phyloP scores from a whole-genome alignment of 176 grass and related monocot genomes.

The Urochloa ruziziensis region DNA sequence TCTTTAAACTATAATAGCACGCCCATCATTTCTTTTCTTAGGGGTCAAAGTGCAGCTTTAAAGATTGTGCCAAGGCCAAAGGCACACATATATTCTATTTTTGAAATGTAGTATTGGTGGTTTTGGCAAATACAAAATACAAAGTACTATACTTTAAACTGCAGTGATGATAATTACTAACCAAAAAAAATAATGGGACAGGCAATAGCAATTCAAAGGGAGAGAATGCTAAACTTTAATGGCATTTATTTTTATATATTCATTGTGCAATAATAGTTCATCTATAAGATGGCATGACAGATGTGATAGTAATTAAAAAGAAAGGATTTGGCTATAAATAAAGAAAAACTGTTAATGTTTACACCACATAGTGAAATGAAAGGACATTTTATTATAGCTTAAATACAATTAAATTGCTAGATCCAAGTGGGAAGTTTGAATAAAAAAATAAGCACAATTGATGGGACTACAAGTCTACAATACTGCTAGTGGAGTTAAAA shows the following conservation, averaged over 20 bases:
- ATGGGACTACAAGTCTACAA: not conserved
- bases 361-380: not conserved
- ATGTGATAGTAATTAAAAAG: not conserved
- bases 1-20: too few relatives aligned
- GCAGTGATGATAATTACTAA: not conserved
- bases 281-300: not conserved
- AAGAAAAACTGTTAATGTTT: not conserved
- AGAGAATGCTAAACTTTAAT: not conserved
- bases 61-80: too few relatives aligned
- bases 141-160: not conserved
- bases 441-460: not conserved
- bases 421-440: not conserved
- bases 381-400: not conserved
- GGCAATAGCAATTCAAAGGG: not conserved
- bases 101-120: too few relatives aligned
- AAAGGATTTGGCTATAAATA: not conserved
- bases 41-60: too few relatives aligned
- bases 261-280: slow-evolving; percentile 3
- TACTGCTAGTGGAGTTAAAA: not conserved
- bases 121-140: too few relatives aligned
- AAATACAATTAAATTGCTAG: not conserved
- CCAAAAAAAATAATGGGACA: not conserved
- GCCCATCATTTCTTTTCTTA: too few relatives aligned
- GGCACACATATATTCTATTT: too few relatives aligned
- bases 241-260: not conserved